Percentiles rank a stretch among this genome's conserved stretches.
phyloP scores from a whole-genome alignment of 2,329 filamentous ascomycete species.

The Apiospora kogelbergensis region DNA sequence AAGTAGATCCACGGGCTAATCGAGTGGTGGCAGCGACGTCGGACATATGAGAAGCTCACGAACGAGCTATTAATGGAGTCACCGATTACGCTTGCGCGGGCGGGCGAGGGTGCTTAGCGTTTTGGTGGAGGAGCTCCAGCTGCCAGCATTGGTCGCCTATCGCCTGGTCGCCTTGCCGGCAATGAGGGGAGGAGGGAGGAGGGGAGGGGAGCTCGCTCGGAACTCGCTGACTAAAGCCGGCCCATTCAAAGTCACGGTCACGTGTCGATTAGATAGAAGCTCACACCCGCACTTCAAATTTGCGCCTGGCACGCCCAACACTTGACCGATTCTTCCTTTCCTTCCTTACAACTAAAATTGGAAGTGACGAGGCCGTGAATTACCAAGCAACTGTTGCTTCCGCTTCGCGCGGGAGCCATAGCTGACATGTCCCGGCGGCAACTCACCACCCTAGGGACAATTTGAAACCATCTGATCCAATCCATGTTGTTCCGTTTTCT shows the following conservation, averaged over 20 bases:
- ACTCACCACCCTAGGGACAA: constrained; percentile 66
- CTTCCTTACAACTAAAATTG: constrained; percentile 72
- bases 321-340: constrained; percentile 21
- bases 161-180: background rate
- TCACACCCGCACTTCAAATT: constrained; percentile 18
- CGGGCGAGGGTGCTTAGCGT: background rate
- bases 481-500: constrained; percentile 23
- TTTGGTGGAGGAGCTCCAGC: background rate
- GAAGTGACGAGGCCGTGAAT: constrained; percentile 70
- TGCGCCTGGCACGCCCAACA: background rate
- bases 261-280: constrained; percentile 16
- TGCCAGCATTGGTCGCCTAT: too few relatives aligned
- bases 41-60: background rate
- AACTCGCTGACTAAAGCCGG: too few relatives aligned
- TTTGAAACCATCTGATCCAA: constrained; percentile 65
- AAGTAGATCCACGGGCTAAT: constrained; percentile 3
- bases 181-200: background rate
- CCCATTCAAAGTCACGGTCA: background rate
- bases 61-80: constrained; percentile 2
- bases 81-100: background rate
- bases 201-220: too few relatives aligned
- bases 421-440: constrained; percentile 66
- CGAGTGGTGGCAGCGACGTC: background rate
- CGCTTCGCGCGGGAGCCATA: constrained; percentile 52
- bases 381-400: constrained; percentile 50